phyloP scores from a whole-genome alignment of 1,139 yeast genomes.

The Yamadazyma friedrichii region DNA sequence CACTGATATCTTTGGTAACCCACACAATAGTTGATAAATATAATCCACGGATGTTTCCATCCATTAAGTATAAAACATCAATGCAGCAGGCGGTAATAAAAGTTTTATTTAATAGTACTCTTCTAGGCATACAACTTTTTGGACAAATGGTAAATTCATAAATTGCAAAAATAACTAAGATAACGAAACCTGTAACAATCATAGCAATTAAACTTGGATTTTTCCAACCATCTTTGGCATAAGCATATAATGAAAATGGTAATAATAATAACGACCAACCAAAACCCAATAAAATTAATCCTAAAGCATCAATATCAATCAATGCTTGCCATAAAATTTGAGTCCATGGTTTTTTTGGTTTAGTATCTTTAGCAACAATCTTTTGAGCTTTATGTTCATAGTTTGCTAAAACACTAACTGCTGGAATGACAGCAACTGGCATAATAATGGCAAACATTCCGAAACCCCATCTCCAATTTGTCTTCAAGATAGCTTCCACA shows the following conservation, averaged over 20 bases:
- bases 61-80: slow-evolving; percentile 24
- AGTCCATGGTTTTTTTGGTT: slow-evolving; percentile 7
- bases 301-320: slow-evolving; percentile 31
- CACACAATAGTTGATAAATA: slow-evolving; percentile 12
- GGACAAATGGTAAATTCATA: slow-evolving; percentile 27
- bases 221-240: slow-evolving; percentile 27
- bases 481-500: slow-evolving; percentile 21
- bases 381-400: slow-evolving; percentile 25
- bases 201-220: slow-evolving; percentile 38
- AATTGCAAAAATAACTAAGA: slow-evolving; percentile 22
- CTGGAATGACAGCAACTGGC: slow-evolving; percentile 30
- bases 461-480: slow-evolving; percentile 40
- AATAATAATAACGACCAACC: slow-evolving; percentile 31
- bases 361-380: slow-evolving; percentile 5
- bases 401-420: slow-evolving; percentile 23
- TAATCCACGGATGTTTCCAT: slow-evolving; percentile 14
- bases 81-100: slow-evolving; percentile 15
- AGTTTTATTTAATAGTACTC: slow-evolving; percentile 28
- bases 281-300: slow-evolving; percentile 29
- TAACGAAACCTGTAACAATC: slow-evolving; percentile 31
- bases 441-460: slow-evolving; percentile 32
- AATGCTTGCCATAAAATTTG: slow-evolving; percentile 13
- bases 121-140: slow-evolving; percentile 30
- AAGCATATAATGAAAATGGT: slow-evolving; percentile 25
- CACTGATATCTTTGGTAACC: slow-evolving; percentile 21